Evolutionary conservation across 202 grass and related monocot species (phyloP), one percentile per base, ranked within the genome.

Genomic region (Hordeum pubiflorum): DNA sequence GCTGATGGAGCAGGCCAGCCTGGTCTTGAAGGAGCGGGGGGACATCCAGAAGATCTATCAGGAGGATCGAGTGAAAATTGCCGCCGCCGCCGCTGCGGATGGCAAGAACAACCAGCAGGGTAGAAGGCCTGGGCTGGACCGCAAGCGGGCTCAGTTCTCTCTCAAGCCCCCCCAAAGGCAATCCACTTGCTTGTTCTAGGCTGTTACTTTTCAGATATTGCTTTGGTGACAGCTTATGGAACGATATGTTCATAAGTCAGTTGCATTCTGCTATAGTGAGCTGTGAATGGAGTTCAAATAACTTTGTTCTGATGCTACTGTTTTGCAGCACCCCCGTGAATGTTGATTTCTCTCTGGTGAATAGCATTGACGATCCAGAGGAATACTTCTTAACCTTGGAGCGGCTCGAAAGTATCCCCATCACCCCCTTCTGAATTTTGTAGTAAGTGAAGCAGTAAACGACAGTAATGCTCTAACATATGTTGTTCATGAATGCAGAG

Each of bases 381-480:
- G 78, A 85, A 59, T 94, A 80, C 39, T 94, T 83, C 3, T 36
- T 6, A n/a, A 64, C 79, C 10, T 39, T 80, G 84, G 81, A 79
- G 21, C 63, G 38, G 15, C 74, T 91, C 26, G 83, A 94, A 84
- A 78, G 91, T 94, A 85, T 82, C 38, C 20, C 58, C 37, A 39
- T 39, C 26, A 48, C 66, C 75, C 31, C 40, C 33, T 81, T 81
- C 40, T n/a, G 22, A 34, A 63, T 75, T 26, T 18, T 66, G 14
- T 76, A 61, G 20, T 4, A 66, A 29, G 27, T 71, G 23, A 70
- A 63, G 37, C 10, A 55, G 20, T 80, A 75, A 83, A 10, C 14
- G 24, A 31, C 9, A 57, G 29, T 44, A 75, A 68, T 33, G 57
- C 43, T 64, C 52, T 85, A 58, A 77, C 34, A 71, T 29, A 29